Evolutionary conservation across 2,329 filamentous ascomycete genomes (phyloP).

Genomic region (Scedosporium dehoogii): DNA sequence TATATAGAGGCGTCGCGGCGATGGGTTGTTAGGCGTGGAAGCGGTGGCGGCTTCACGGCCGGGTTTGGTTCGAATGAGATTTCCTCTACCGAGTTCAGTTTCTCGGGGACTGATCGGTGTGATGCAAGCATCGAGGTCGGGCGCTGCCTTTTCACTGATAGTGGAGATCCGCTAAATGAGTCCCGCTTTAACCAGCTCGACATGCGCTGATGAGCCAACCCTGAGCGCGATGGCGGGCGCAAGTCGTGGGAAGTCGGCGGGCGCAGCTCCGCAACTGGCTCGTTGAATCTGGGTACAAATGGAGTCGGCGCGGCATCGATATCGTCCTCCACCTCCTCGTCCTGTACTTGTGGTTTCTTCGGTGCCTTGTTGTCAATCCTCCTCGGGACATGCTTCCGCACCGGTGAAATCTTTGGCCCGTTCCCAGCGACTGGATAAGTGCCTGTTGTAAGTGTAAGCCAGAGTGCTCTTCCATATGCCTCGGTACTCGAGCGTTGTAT

Average conservation of each 20-base stretch:
- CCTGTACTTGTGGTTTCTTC: neutral
- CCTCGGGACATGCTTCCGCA: constrained; percentile 5
- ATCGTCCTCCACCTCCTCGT: neutral
- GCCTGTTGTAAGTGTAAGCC: constrained; percentile 1
- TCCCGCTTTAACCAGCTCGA: neutral
- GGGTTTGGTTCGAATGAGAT: constrained; percentile 10
- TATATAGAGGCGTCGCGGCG: constrained; percentile 8
- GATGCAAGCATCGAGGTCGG: neutral
- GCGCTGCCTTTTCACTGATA: neutral
- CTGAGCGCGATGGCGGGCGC: neutral
- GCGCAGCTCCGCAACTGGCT: neutral
- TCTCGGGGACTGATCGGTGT: neutral
- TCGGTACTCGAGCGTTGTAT: too few relatives aligned
- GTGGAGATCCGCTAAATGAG: neutral
- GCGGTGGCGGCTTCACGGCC: constrained; percentile 8
- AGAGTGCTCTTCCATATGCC: neutral
- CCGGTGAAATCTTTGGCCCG: neutral
- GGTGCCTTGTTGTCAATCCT: constrained; percentile 1
- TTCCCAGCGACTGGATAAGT: neutral
- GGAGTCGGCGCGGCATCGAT: neutral
- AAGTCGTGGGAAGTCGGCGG: neutral
- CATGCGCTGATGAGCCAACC: neutral
- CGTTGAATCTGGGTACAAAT: neutral
- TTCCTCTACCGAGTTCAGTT: neutral
- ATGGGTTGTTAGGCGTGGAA: constrained; percentile 1